Evolutionary conservation across 805 yeast species (phyloP).

Genomic region (Saccharomycopsis guyanensis): DNA sequence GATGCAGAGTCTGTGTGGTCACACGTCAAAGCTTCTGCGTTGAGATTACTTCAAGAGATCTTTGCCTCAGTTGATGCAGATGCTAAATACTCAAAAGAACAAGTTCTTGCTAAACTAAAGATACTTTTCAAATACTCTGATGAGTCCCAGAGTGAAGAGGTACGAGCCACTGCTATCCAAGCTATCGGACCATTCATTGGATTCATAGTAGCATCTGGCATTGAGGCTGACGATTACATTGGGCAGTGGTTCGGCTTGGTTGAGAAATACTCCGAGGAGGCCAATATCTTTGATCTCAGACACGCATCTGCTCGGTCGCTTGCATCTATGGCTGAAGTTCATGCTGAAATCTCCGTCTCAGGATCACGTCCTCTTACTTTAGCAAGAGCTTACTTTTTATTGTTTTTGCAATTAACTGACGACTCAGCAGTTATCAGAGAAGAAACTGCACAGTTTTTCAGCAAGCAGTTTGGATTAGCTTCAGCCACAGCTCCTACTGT

Average conservation of each 20-base stretch:
- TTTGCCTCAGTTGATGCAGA: background rate
- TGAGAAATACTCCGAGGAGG: conserved; percentile 32
- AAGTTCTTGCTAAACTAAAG: conserved; percentile 24
- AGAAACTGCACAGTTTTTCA: conserved; percentile 6
- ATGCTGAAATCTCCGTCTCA: background rate
- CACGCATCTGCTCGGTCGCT: conserved; percentile 8
- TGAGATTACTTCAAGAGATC: conserved; percentile 29
- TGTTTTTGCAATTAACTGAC: conserved; percentile 15
- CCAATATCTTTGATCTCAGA: conserved; percentile 20
- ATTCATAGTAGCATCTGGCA: background rate
- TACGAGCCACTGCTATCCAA: conserved; percentile 43
- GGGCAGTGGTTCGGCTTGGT: conserved; percentile 28
- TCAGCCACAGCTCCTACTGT: conserved; percentile 1
- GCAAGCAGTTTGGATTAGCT: background rate
- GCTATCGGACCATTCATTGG: conserved; percentile 41
- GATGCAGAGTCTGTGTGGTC: conserved; percentile 31
- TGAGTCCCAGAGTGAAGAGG: conserved; percentile 34
- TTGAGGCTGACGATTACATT: conserved; percentile 17
- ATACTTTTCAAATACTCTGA: conserved; percentile 28
- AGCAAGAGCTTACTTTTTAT: conserved; percentile 7
- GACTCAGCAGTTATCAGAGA: conserved; percentile 15
- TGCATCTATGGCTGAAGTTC: conserved; percentile 12
- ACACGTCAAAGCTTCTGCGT: conserved; percentile 36
- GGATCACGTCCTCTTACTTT: background rate
- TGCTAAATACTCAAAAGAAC: conserved; percentile 22